phyloP scores from a whole-genome alignment of 1,139 yeast genomes.

The Sugiyamaella pinicola region DNA sequence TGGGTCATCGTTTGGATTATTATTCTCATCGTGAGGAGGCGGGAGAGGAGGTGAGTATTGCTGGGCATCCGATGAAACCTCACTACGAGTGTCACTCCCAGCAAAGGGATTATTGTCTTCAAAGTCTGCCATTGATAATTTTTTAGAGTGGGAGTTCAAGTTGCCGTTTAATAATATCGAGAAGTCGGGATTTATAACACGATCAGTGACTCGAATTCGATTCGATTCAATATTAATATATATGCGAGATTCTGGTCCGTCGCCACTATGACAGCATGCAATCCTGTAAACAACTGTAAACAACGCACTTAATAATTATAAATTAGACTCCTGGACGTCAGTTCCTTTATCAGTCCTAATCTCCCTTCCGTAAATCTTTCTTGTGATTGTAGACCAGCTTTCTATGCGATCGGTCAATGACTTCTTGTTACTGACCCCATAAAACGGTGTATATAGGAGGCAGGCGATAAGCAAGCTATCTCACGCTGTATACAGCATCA shows the following conservation, averaged over 20 bases:
- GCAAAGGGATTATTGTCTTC: conserved; percentile 51
- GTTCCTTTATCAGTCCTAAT: too few relatives aligned
- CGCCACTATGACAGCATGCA: not conserved
- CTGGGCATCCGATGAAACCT: conserved; percentile 19
- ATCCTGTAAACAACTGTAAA: not conserved
- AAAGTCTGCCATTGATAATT: conserved; percentile 46
- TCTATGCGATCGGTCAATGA: too few relatives aligned
- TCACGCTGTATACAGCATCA: too few relatives aligned
- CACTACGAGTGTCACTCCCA: conserved; percentile 39
- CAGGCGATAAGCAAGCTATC: too few relatives aligned
- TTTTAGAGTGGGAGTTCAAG: too few relatives aligned
- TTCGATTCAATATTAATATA: too few relatives aligned
- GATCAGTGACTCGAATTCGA: too few relatives aligned
- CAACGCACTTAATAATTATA: too few relatives aligned
- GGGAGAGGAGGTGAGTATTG: not conserved
- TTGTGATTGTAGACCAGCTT: too few relatives aligned
- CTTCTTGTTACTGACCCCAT: too few relatives aligned
- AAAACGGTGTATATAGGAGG: too few relatives aligned
- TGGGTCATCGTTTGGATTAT: conserved; percentile 13
- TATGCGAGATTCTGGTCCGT: not conserved
- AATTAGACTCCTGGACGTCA: not conserved
- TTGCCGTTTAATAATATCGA: not conserved
- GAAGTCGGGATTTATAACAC: not conserved
- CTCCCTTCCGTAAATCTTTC: too few relatives aligned
- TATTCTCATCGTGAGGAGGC: conserved; percentile 9